Evolutionary conservation across 2,329 filamentous ascomycete genomes (phyloP).

Genomic region (Paecilomyces dactylethromorphus): DNA sequence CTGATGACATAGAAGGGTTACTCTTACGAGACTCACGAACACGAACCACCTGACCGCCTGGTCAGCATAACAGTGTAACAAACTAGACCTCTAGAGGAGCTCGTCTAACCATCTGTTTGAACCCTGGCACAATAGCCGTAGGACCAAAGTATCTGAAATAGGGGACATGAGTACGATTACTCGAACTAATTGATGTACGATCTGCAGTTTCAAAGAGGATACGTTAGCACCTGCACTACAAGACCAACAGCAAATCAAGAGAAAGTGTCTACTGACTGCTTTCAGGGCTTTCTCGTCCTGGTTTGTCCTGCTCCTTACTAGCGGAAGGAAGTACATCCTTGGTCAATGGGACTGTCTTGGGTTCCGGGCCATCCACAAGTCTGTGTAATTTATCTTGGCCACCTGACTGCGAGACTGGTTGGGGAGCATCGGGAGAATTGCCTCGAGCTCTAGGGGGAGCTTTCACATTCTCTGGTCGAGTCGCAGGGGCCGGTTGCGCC

Average conservation of each 20-base stretch:
- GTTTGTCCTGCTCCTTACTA: conserved; percentile 13
- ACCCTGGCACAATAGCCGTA: conserved; percentile 84
- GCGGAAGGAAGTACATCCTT: conserved; percentile 5
- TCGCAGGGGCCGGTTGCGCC: conserved; percentile 10
- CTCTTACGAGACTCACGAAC: conserved; percentile 52
- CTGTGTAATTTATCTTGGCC: conserved; percentile 7
- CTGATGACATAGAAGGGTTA: conserved; percentile 33
- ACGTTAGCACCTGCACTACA: neutral
- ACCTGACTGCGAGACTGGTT: conserved; percentile 3
- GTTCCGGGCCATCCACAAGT: conserved; percentile 10
- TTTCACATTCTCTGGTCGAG: conserved; percentile 12
- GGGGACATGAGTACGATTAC: conserved; percentile 52
- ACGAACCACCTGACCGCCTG: conserved; percentile 37
- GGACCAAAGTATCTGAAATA: conserved; percentile 90
- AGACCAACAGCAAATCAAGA: neutral
- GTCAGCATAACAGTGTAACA: neutral
- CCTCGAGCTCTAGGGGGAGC: conserved; percentile 15
- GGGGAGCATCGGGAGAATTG: conserved; percentile 19
- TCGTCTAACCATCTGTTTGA: conserved; percentile 73
- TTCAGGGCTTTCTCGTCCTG: conserved; percentile 24
- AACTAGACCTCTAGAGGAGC: neutral
- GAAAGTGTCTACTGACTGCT: conserved; percentile 24
- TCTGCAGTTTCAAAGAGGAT: conserved; percentile 11
- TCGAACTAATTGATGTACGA: conserved; percentile 31
- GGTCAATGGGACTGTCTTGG: conserved; percentile 4